Base-by-base conservation (phyloP, 192 early-diverging fungal species). In the Thoreauomyces humboldtii region DNA sequence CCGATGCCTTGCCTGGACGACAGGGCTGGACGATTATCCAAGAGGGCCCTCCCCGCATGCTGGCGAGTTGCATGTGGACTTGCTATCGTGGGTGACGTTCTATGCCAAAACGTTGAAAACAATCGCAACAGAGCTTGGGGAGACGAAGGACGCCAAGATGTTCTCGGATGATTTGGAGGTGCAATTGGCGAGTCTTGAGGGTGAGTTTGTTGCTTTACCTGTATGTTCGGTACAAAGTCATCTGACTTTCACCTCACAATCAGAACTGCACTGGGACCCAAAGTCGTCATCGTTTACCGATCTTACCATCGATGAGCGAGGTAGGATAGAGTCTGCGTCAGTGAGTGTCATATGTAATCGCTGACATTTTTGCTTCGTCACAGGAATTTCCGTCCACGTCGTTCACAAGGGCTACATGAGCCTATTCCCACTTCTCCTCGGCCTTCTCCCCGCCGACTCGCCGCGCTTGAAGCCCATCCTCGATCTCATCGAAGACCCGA, bases 21-120 rank as follows among this genome's bases (percentile, higher is more conserved):
- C 15, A 80, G 83, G 94, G 6, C 70, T 98, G 33, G 95, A 98
- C 75, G 95, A 98, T 70, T 98, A 95, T 62, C 95, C 95, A 24
- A 82, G 95, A 33, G 86, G 90, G 0, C 63, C 69, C 4, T 83
- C 81, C 22, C 91, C 93, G 4, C 81, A 85, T 71, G 58, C 78
- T 25, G 85, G 83, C 19, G 91, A 93, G 63, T 73, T 88, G 63
- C 95, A 88, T 72, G 75, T 91, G 5, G 92, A 94, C 69, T 63
- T 94, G 15, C 65, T 88, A 0, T 88, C 84, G 1, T 94, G 92
- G 92, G 82, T 92, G 59, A 85, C 78, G 21, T 88, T 81, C 42
- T 74, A 72, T 59, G 67, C 78, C 7, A 63, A 72, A 48, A 61
- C 75, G 25, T 73, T 93, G 15, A 77, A 75, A 53, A 70, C 66